phyloP scores from a whole-genome alignment of 345 rosid genomes.

The Gossypium anomalum region DNA sequence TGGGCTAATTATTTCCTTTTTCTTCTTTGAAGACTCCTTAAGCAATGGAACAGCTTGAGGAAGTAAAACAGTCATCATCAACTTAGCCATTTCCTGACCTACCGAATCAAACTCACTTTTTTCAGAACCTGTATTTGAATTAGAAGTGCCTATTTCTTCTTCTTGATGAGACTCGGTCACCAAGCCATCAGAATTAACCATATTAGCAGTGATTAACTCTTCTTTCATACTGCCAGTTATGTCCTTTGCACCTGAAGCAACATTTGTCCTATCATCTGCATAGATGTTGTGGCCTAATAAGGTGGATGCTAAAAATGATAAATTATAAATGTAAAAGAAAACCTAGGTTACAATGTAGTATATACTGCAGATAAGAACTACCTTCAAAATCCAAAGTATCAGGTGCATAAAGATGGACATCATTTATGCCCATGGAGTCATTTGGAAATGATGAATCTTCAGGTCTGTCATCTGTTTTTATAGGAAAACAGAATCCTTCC shows the following conservation, averaged over 20 bases:
- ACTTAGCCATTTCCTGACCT: constrained; percentile 51
- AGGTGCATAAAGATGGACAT: constrained; percentile 46
- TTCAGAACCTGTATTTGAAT: constrained; percentile 39
- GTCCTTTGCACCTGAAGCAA: constrained; percentile 25
- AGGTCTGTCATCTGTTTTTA: constrained; percentile 26
- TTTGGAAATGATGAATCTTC: constrained; percentile 24
- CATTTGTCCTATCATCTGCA: constrained; percentile 37
- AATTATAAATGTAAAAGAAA: constrained; percentile 15
- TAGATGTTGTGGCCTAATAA: constrained; percentile 13
- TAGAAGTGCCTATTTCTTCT: constrained; percentile 36
- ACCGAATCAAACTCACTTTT: constrained; percentile 48
- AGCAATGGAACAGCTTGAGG: constrained; percentile 93
- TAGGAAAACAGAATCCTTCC: constrained; percentile 16
- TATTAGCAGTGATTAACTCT: constrained; percentile 27
- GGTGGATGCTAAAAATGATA: constrained; percentile 8
- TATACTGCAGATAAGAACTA: constrained; percentile 26
- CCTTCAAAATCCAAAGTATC: constrained; percentile 64
- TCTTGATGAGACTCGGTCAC: constrained; percentile 37
- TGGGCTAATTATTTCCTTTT: constrained; percentile 20
- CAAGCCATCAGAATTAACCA: constrained; percentile 30
- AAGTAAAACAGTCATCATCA: constrained; percentile 83
- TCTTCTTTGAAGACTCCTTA: constrained; percentile 42
- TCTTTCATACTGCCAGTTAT: constrained; percentile 26
- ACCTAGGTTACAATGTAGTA: constrained; percentile 16
- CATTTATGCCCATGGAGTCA: constrained; percentile 27